Conservation (phyloP, 257 asterid genomes). For the Salvia hispanica region DNA sequence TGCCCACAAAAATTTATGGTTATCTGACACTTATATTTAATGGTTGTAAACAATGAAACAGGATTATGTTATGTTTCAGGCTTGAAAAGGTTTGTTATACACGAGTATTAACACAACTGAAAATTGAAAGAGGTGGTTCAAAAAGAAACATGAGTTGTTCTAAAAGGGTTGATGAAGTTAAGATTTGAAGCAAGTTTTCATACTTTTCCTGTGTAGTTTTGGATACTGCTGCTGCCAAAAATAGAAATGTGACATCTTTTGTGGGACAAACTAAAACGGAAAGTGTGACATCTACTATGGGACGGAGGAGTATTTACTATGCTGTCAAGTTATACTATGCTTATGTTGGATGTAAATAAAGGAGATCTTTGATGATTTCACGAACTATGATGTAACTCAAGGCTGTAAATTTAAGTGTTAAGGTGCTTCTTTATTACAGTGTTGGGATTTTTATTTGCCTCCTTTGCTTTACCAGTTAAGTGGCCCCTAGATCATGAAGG, state of each 20-base stretch:
- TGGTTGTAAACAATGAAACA: neutral
- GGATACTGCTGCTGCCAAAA: conserved; percentile 99
- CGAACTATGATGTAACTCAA: conserved; percentile 3
- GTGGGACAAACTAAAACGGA: no score
- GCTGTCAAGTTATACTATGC: conserved; percentile 12
- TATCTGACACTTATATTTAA: neutral
- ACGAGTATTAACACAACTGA: neutral
- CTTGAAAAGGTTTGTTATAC: neutral
- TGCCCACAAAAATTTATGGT: neutral
- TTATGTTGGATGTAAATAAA: conserved; percentile 10
- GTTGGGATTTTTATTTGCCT: neutral
- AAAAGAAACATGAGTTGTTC: neutral
- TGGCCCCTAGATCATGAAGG: neutral
- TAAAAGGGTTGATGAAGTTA: conserved; percentile 8
- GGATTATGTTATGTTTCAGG: neutral
- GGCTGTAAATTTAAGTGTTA: neutral
- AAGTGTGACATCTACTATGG: no score
- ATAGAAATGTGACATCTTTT: no score
- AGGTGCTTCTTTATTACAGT: conserved; percentile 1
- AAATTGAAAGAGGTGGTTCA: neutral
- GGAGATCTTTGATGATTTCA: conserved; percentile 6
- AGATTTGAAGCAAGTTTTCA: conserved; percentile 9
- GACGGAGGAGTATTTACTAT: conserved; percentile 70
- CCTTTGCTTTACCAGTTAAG: neutral
- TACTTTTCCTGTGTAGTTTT: conserved; percentile 52